Conservation (phyloP, 106 monocot species). For the Agapanthus africanus region DNA sequence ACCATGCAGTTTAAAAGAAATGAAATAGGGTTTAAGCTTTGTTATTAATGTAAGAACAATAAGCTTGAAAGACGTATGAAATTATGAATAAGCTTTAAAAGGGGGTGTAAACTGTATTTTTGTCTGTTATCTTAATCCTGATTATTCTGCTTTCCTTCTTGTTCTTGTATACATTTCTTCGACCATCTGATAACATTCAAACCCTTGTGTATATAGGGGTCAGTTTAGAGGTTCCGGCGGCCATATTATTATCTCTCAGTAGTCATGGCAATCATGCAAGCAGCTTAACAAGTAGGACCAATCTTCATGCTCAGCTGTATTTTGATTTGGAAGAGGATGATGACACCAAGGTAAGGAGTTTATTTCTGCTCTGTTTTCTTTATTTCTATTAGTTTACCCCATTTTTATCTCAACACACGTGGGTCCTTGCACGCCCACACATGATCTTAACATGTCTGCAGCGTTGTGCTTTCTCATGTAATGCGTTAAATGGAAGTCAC, state of each 20-base stretch:
- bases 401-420: neutral
- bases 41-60: no score
- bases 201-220: neutral
- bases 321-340: conserved; percentile 1
- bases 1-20: no score
- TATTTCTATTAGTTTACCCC: neutral
- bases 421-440: neutral
- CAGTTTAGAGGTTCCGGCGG: neutral
- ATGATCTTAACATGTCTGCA: neutral
- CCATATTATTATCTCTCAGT: conserved; percentile 1
- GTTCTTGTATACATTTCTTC: neutral
- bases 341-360: neutral
- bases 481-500: neutral
- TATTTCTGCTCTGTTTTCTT: neutral
- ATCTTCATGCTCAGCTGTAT: neutral
- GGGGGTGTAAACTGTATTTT: neutral
- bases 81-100: no score
- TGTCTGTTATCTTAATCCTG: neutral
- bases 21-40: no score
- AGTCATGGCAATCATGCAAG: neutral
- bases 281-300: neutral
- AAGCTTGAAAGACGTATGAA: no score
- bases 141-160: neutral
- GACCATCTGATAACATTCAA: neutral
- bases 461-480: neutral